Evolutionary conservation across 148 eudicot species (phyloP), one percentile per base, ranked within the genome.

Genomic region (Vaccinium darrowii): DNA sequence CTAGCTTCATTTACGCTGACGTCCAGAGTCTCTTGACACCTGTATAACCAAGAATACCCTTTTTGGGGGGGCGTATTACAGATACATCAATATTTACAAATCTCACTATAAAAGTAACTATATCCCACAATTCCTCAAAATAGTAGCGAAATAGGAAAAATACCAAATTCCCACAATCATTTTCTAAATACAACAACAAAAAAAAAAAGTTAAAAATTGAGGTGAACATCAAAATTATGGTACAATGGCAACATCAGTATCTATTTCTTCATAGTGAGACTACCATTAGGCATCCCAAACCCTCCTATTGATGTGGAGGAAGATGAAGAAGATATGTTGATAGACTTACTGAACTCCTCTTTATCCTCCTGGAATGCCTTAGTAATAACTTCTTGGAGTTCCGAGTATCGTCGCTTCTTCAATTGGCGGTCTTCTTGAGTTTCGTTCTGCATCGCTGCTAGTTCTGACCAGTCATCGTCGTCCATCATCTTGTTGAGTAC

Each of bases 401-500:
- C 94, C 81, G 83, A 81, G 52, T 86, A 90, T 75, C 93, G 86
- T 87, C 86, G 90, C 89, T 83, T 95, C 89, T 43, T 43, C 47
- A 43, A 43, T 43, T 43, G 47, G 47, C 47, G 47, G 6, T 43
- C 47, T 43, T 43, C 93, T 58, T 86, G 89, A n/a, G 91, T 83
- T 71, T 90, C 93, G 16, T 87, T 90, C 56, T 90, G 89, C 51
- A 86, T 49, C 87, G 79, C 80, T 67, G 93, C 95, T 39, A 95
- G 88, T 73, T 92, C 92, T 1, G 92, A 82, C 54, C 90, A 84
- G 60, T 95, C 93, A 18, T 95, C 94, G 0, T 90, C 84, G 53
- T 95, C 98, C 92, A 95, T 89, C 27, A 95, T 93, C 90, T 90
- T 88, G 77, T 95, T 91, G 8, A 95, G 91, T 49, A 91, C 95